Conservation (phyloP, 2,329 filamentous ascomycete genomes). For the Cercospora sesami region DNA sequence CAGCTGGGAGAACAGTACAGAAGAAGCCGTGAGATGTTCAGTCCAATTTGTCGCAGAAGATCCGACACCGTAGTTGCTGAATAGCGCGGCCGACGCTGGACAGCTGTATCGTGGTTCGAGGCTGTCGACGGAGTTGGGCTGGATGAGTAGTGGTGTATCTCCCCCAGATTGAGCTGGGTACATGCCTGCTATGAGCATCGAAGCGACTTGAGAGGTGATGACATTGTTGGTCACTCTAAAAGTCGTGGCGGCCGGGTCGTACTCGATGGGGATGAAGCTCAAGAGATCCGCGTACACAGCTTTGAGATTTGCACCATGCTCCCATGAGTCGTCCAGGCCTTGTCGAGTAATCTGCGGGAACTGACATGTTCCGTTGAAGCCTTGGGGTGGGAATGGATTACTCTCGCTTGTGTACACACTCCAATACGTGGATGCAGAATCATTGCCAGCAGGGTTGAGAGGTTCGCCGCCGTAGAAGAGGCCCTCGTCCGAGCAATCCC, state of each 20-base stretch:
- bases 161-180: slow-evolving; percentile 46
- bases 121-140: slow-evolving; percentile 63
- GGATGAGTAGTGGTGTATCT: slow-evolving; percentile 46
- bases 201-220: slow-evolving; percentile 78
- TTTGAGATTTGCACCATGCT: slow-evolving; percentile 74
- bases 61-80: slow-evolving; percentile 49
- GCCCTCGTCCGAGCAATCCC: slow-evolving; percentile 70
- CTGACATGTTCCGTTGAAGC: slow-evolving; percentile 72
- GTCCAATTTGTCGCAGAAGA: slow-evolving; percentile 58
- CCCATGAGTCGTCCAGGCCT: slow-evolving; percentile 72
- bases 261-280: slow-evolving; percentile 61
- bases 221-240: slow-evolving; percentile 80
- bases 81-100: slow-evolving; percentile 50
- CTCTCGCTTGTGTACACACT: slow-evolving; percentile 59
- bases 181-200: slow-evolving; percentile 73
- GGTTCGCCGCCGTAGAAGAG: slow-evolving; percentile 69
- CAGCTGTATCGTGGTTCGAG: slow-evolving; percentile 75
- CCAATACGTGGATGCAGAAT: slow-evolving; percentile 64
- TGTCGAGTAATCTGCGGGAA: slow-evolving; percentile 76
- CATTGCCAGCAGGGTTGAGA: slow-evolving; percentile 48
- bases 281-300: slow-evolving; percentile 72
- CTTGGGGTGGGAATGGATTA: slow-evolving; percentile 67
- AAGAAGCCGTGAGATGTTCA: slow-evolving; percentile 60
- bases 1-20: slow-evolving; percentile 58
- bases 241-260: slow-evolving; percentile 50